phyloP scores from a whole-genome alignment of 192 early-diverging fungal species.

The Glomus cerebriforme region DNA sequence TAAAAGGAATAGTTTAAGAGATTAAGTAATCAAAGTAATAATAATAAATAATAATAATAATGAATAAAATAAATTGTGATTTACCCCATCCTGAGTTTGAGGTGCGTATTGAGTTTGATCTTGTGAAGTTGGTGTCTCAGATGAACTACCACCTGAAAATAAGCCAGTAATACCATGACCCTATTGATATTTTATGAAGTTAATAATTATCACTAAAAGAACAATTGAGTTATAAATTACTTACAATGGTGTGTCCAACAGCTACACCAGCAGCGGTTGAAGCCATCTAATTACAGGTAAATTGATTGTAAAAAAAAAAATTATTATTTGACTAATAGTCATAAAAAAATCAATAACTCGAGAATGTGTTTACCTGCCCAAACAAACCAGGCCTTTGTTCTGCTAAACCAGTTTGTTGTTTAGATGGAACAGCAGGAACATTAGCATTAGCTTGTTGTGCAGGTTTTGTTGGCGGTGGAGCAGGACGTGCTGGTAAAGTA shows the following conservation, averaged over 20 bases:
- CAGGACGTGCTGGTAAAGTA: not conserved
- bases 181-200: not conserved
- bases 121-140: constrained; percentile 20
- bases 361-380: constrained; percentile 8
- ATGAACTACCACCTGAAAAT: constrained; percentile 47
- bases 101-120: not conserved
- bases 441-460: not conserved
- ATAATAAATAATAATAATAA: not conserved
- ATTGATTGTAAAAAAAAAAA: too few species aligned
- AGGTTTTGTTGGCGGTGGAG: not conserved
- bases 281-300: constrained; percentile 67
- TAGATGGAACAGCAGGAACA: not conserved
- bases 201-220: not conserved
- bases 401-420: not conserved
- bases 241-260: constrained; percentile 82
- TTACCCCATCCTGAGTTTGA: constrained; percentile 9
- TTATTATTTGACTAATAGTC: not conserved
- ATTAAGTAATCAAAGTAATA: constrained; percentile 13
- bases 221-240: constrained; percentile 26
- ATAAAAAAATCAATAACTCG: not conserved
- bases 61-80: too few species aligned
- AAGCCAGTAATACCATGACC: constrained; percentile 44
- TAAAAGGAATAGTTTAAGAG: not conserved
- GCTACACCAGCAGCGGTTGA: constrained; percentile 92
- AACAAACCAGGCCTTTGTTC: constrained; percentile 24